Base-by-base conservation (phyloP, 257 asterid species). In the Osmanthus fragrans region DNA sequence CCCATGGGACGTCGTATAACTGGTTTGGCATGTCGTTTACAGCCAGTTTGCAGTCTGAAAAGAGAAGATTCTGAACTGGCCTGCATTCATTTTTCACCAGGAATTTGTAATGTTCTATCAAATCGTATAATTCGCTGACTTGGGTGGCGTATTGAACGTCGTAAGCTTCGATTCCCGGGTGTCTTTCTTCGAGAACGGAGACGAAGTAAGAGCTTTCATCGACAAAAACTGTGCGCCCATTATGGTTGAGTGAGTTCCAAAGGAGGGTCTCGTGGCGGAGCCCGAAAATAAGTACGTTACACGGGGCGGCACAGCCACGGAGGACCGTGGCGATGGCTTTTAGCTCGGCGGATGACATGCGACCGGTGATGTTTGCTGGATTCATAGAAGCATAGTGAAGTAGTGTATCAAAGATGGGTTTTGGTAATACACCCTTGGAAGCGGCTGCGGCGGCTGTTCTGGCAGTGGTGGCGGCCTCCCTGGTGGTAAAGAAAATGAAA, bases 1-100 rank as follows among this genome's bases (percentile, higher is more conserved):
- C 97, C 97, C 98, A 94, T 1, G 92, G 82, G n/a, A 92, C 92
- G 80, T 94, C 98, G 92, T 94, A 94, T n/a, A 94, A 29, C 85
- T 94, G 86, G 83, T 94, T 94, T 0, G 98, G 98, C 25, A 94
- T 70, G 77, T 94, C 98, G 79, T 94, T 94, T 0, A 94, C 66
- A 10, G 91, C 98, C 67, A 92, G 64, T 49, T 85, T 88, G 77
- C 97, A 94, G 63, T 94, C 98, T 1, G 98, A 92, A 65, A 88
- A 94, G 27, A 94, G 76, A 7, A 94, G 92, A 77, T 94, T 89
- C 71, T 94, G 97, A 23, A 91, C 95, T 0, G 97, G 97, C 37
- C 86, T 83, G 81, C 97, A 93, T 47, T 93, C 93, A 0, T 68
- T 68, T 34, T 56, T 77, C 10, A 77, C 75, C 74, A 91, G 88